phyloP scores from a whole-genome alignment of 2,329 filamentous ascomycete species.

The Pseudogymnoascus destructans region DNA sequence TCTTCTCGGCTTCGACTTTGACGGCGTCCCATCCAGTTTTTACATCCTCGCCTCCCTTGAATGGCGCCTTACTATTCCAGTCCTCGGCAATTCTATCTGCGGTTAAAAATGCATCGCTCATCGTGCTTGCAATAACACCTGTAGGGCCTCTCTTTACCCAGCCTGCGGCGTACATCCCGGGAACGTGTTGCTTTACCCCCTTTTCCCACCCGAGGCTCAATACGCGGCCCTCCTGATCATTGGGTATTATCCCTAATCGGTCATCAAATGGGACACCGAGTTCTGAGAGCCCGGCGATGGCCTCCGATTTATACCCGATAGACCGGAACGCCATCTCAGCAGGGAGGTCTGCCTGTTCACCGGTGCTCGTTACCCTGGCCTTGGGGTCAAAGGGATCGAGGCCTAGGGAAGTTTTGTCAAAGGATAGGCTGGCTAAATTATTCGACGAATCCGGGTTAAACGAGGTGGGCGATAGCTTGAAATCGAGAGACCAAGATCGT shows the following conservation, averaged over 20 bases:
- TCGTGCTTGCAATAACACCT: constrained; percentile 89
- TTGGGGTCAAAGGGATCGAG: constrained; percentile 40
- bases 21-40: constrained; percentile 65
- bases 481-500: constrained; percentile 75
- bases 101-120: constrained; percentile 86
- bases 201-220: constrained; percentile 57
- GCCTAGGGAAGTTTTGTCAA: constrained; percentile 47
- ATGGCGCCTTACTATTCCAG: constrained; percentile 40
- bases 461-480: constrained; percentile 62
- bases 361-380: constrained; percentile 36
- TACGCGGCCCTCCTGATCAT: constrained; percentile 69
- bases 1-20: constrained; percentile 41
- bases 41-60: constrained; percentile 32
- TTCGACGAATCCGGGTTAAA: constrained; percentile 34
- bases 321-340: constrained; percentile 74
- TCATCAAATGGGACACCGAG: constrained; percentile 69
- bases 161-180: constrained; percentile 80
- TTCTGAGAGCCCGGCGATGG: constrained; percentile 60
- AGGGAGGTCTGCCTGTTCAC: constrained; percentile 39
- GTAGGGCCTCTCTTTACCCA: constrained; percentile 95
- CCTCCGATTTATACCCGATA: constrained; percentile 82
- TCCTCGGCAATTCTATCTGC: constrained; percentile 75
- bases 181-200: constrained; percentile 47
- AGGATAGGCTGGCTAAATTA: constrained; percentile 50
- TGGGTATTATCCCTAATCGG: constrained; percentile 61